Evolutionary conservation across 495 filamentous ascomycete species (phyloP).

Genomic region (Massariosphaeria phaeospora): DNA sequence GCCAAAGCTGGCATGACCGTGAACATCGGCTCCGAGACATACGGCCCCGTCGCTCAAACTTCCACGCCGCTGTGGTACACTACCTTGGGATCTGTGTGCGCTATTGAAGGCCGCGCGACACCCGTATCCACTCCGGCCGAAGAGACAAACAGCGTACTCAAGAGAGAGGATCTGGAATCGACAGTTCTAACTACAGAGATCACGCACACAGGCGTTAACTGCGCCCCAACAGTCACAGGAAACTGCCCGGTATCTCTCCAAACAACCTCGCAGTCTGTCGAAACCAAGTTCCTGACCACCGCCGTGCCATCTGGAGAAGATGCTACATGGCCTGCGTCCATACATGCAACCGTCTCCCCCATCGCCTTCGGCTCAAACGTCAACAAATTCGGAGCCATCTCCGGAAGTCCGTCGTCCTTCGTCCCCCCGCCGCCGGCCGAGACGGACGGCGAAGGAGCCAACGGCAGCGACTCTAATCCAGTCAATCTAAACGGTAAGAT

Average conservation of each 20-base stretch:
- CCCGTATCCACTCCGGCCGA: background rate
- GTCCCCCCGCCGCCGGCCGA: conserved; percentile 15
- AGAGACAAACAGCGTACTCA: background rate
- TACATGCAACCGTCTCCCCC: background rate
- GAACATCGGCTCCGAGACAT: conserved; percentile 42
- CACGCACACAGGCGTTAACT: conserved; percentile 11
- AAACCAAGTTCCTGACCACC: background rate
- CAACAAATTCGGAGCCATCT: background rate
- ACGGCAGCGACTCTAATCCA: background rate
- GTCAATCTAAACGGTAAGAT: conserved; percentile 4
- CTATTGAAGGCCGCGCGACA: conserved; percentile 22
- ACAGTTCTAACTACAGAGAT: conserved; percentile 3
- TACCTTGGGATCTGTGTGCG: conserved; percentile 47
- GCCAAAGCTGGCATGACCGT: conserved; percentile 51
- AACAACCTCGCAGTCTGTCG: conserved; percentile 2
- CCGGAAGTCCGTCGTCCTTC: conserved; percentile 13
- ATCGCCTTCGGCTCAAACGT: conserved; percentile 11
- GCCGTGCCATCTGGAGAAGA: background rate
- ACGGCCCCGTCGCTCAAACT: conserved; percentile 48
- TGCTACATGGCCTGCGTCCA: conserved; percentile 1
- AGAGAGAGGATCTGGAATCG: conserved; percentile 5
- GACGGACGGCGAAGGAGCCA: background rate
- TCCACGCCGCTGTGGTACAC: conserved; percentile 52
- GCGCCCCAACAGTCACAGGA: background rate
- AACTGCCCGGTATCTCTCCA: conserved; percentile 20